Percentiles rank a stretch among this genome's conserved stretches.
These are phyloP conservation scores for Ceratorhiza oryzae-sativae DNA, from an alignment of 1,284 basidiomycete genomes.

Conservation along the genomic window DNA sequence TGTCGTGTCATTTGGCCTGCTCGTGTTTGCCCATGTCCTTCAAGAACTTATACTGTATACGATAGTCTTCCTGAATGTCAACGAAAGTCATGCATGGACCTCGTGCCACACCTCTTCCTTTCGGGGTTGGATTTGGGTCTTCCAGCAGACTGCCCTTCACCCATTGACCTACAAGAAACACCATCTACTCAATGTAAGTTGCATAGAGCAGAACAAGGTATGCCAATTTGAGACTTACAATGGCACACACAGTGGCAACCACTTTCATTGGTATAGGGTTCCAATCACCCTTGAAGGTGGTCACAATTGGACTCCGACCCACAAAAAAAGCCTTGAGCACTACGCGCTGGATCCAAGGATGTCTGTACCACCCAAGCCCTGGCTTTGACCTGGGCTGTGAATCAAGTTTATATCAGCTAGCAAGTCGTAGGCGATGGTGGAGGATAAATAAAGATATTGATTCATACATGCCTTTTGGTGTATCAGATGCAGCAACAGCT, in stretches of 20 bases:
- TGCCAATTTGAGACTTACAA: background rate
- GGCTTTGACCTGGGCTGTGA: background rate
- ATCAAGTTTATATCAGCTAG: background rate
- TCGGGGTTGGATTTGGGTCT: too few species aligned
- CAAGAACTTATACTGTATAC: too few species aligned
- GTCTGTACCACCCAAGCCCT: background rate
- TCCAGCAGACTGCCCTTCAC: too few species aligned
- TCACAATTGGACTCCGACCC: constrained; percentile 3
- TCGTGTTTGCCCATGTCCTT: too few species aligned
- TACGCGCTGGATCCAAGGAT: background rate
- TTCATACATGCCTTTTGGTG: background rate
- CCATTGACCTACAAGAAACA: too few species aligned
- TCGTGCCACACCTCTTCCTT: too few species aligned
- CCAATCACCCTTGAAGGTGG: background rate
- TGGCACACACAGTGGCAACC: background rate
- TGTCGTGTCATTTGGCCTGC: too few species aligned
- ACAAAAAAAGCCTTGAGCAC: background rate
- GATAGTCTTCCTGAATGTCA: too few species aligned
- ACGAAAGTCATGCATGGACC: too few species aligned
- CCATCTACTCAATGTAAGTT: too few species aligned
- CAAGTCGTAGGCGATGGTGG: background rate
- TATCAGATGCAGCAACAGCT: background rate
- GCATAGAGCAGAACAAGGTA: too few species aligned
- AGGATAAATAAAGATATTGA: too few species aligned
- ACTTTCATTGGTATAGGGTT: constrained; percentile 6